These are phyloP conservation scores for Solanum lycopersicoides DNA, from an alignment of 257 asterid genomes.

Conservation along the genomic window DNA sequence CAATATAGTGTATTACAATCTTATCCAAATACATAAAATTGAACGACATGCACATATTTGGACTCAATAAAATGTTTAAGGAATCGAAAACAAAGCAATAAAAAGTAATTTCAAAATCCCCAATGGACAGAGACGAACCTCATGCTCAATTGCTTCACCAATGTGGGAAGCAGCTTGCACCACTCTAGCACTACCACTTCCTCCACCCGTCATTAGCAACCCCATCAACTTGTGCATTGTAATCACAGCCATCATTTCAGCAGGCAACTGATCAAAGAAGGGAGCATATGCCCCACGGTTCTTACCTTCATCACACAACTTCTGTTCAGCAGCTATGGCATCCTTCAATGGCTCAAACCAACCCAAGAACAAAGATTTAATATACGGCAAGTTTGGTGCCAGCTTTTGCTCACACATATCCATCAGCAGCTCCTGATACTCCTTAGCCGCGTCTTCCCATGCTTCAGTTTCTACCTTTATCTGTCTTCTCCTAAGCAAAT, in stretches of 20 bases:
- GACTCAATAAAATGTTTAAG: neutral
- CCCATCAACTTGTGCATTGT: conserved; percentile 94
- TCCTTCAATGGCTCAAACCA: conserved; percentile 95
- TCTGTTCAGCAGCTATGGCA: conserved; percentile 81
- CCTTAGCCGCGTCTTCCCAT: conserved; percentile 83
- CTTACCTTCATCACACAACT: conserved; percentile 42
- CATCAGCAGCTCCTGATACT: conserved; percentile 65
- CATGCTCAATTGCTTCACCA: conserved; percentile 93
- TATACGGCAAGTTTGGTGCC: conserved; percentile 90
- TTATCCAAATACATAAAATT: neutral
- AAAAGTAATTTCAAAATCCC: neutral
- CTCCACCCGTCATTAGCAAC: conserved; percentile 78
- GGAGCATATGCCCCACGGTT: conserved; percentile 44
- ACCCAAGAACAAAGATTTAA: conserved; percentile 79
- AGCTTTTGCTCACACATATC: conserved; percentile 96
- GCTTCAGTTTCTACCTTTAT: conserved; percentile 83
- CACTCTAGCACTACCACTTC: conserved; percentile 60
- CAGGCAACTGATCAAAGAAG: conserved; percentile 60
- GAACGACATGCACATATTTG: neutral
- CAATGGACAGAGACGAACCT: conserved; percentile 35
- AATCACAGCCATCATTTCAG: conserved; percentile 94
- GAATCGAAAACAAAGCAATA: neutral
- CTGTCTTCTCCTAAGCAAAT: conserved; percentile 61
- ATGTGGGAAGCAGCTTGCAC: conserved; percentile 67
- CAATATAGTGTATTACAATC: neutral